Base-by-base conservation (phyloP, 176 grass and related monocot genomes). In the Saccharum spontaneum region DNA sequence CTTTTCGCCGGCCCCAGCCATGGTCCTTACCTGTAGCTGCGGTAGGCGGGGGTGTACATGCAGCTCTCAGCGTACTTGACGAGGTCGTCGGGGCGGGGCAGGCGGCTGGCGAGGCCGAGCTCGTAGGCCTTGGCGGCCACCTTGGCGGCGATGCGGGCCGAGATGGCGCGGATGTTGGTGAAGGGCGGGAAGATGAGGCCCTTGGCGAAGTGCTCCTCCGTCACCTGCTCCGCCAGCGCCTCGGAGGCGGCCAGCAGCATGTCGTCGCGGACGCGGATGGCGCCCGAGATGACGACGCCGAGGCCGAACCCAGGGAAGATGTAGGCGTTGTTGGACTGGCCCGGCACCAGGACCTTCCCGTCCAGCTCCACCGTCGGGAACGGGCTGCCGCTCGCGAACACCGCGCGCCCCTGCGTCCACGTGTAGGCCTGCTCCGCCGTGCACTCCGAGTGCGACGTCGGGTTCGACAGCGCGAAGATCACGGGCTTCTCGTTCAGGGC, bases 391-490 rank as follows among this genome's bases (percentile, higher is more conserved):
- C 91, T 94, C 16, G 97, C 97, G 89, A 99, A 99, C 68, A 99
- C 92, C 23, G 87, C 91, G 86, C 94, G 82, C 36, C 93, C 97
- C 86, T 96, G 66, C 7, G 55, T 73, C 91, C 91, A 98, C 10
- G 78, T 91, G 87, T 98, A 98, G 7, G 97, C 93, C 60, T 98
- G 88, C 52, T 98, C 91, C 1, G 97, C 97, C 13, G 97, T 98
- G 87, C 97, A 98, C 80, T 98, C 97, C 3, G 97, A 94, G 88
- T 98, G 97, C 2, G 97, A 94, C 37, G 97, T 98, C 59, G 97
- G 97, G 85, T 98, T 98, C 75, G 97, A 98, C 67, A 98, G 85
- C n/a, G 91, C 48, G 89, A 98, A 89, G 80, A 98, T 89, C 26
- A 98, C 76, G 5, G 97, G 97, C 80, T 28, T 90, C 88, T 99